Evolutionary conservation across 1,139 yeast species (phyloP), one percentile per base, ranked within the genome.

Genomic region (Blastobotrys indianensis): DNA sequence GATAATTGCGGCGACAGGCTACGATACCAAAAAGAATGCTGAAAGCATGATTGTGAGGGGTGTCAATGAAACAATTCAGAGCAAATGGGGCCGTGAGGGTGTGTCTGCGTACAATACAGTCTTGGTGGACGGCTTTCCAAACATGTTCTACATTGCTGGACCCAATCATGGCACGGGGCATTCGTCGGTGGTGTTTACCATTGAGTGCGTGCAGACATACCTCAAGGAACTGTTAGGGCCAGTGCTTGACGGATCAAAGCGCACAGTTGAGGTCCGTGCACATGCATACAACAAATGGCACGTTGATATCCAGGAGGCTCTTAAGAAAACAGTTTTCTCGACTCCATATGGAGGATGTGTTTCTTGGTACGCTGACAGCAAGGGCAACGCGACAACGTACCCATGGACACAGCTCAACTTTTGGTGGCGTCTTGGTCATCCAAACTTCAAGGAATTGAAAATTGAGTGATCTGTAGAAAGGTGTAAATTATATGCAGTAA

Each of bases 1-100:
- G 17, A 52, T 62, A 36, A 47, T 60, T n/a, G 53, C 56, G 23
- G 66, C 66, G 4, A 62, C 65, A 2, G 66, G 66, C 4, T 51
- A 49, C 37, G 39, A 49, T 25, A 33, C 42, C 9, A 20, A 13
- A 10, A 34, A 44, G 23, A 35, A 40, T 6, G 32, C 49, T 39
- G 17, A 42, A n/a, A 16, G 41, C 34, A 37, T 48, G 32, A 35
- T 43, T 7, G 32, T 51, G 32, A 13, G n/a, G 17, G 50, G 54
- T 4, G 30, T 12, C n/a, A 47, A 46, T 15, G 40, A 45, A 12
- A 40, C 51, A 2, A 17, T 51, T 15, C 38, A 32, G 4, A 33
- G 46, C 13, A 42, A 44, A 16, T 51, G 54, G 54, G 37, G 33
- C 11, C 16, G 39, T n/a, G 50, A 49, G 15, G 51, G 53, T 9